These are phyloP conservation scores for Solanum tacnaense DNA, from an alignment of 257 asterid species.

Conservation along the genomic window DNA sequence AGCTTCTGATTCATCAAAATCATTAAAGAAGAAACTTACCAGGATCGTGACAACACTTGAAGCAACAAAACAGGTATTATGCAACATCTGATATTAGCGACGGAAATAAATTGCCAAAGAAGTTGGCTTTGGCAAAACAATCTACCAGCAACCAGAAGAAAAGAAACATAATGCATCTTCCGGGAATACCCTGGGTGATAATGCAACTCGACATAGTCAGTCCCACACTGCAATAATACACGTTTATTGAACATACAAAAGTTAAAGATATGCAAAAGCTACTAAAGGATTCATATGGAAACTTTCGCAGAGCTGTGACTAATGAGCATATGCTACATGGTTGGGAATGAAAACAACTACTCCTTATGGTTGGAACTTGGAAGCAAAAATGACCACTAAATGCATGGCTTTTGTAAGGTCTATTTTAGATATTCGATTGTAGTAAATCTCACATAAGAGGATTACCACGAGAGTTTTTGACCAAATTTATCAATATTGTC, in stretches of 20 bases:
- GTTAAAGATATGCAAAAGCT: neutral
- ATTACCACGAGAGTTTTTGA: neutral
- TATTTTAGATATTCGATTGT: neutral
- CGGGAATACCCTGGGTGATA: neutral
- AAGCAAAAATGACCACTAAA: neutral
- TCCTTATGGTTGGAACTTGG: neutral
- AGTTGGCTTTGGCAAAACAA: neutral
- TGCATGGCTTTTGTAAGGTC: neutral
- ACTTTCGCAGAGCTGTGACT: neutral
- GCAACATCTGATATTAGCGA: neutral
- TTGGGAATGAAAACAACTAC: neutral
- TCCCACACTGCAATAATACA: neutral
- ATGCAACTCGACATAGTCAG: neutral
- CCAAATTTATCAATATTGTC: neutral
- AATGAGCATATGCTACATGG: neutral
- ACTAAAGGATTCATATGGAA: neutral
- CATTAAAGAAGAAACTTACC: neutral
- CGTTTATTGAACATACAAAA: neutral
- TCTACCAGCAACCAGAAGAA: neutral
- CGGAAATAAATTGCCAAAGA: neutral
- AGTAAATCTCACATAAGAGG: neutral
- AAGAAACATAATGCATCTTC: neutral
- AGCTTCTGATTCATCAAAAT: neutral
- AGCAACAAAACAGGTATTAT: neutral
- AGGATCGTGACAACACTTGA: neutral